Evolutionary conservation across 164 flowering plant species (phyloP), one percentile per base, ranked within the genome.

Genomic region (Aristolochia fimbriata): DNA sequence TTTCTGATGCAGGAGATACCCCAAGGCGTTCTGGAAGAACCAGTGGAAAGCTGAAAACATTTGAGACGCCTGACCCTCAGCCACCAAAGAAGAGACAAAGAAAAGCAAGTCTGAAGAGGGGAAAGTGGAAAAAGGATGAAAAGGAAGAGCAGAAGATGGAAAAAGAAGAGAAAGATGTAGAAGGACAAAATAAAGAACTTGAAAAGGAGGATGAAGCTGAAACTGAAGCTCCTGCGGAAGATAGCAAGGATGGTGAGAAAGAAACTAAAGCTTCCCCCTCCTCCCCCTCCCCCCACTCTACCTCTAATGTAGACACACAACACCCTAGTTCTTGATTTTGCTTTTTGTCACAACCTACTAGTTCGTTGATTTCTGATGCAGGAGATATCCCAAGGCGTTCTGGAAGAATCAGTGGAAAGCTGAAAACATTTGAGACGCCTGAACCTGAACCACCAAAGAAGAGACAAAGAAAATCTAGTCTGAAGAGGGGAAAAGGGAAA

Each of bases 341-440:
- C 43, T 15, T 16, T 21, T 63, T 51, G 47, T 24, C 30, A 27
- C 30, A 27, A 27, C 30, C 3, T 5, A 27, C 30, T 27, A 27
- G 30, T 27, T 27, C 30, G 3, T 27, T 27, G 5, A 27, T 27
- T 2, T 27, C 50, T 22, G 46, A 51, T 46, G 58, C 73, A 77
- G 83, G 86, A 59, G 82, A 78, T 57, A 76, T 82, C 14, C 87
- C 87, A 22, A 69, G 87, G 60, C 76, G 87, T 41, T 82, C 87
- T 67, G 65, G 76, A 9, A 71, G 84, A 63, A 66, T 82, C 15
- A 78, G 71, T 66, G 76, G 64, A 60, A 80, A 78, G 60, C 41
- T 73, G 24, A 82, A 80, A 70, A 68, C 76, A 21, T 62, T 69
- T 6, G 78, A 69, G 57, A 24, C 71, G n/a, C 80, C 82, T 7